Evolutionary conservation across 768 basidiomycete genomes (phyloP).

Genomic region (Hypholoma fasciculare): DNA sequence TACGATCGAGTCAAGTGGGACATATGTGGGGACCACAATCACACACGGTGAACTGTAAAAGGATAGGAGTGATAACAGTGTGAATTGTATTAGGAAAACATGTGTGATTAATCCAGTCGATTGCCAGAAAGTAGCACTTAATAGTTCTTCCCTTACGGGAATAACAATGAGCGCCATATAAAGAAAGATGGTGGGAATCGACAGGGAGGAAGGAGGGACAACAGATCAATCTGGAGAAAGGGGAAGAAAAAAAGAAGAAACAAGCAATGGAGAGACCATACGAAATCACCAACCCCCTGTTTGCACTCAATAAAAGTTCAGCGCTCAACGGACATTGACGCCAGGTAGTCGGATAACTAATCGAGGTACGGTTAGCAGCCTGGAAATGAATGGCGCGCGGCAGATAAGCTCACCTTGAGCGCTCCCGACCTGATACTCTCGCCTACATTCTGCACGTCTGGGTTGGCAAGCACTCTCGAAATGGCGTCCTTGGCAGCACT

Average conservation of each 20-base stretch:
- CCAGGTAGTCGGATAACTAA: slow-evolving; percentile 66
- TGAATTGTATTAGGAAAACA: too few relatives aligned
- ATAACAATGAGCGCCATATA: too few relatives aligned
- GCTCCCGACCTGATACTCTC: slow-evolving; percentile 81
- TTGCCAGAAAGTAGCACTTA: too few relatives aligned
- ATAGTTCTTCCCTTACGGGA: too few relatives aligned
- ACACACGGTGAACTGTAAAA: too few relatives aligned
- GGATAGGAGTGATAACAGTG: too few relatives aligned
- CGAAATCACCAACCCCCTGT: not conserved
- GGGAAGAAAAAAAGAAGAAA: not conserved
- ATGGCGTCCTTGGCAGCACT: slow-evolving; percentile 75
- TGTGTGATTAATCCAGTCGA: too few relatives aligned
- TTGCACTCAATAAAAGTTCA: not conserved
- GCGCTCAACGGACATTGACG: slow-evolving; percentile 53
- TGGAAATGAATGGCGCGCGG: not conserved
- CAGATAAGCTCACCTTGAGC: slow-evolving; percentile 57
- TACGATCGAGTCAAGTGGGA: too few relatives aligned
- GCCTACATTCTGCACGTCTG: slow-evolving; percentile 83
- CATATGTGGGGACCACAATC: too few relatives aligned
- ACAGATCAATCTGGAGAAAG: not conserved
- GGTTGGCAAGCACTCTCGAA: slow-evolving; percentile 72
- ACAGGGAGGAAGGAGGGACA: not conserved
- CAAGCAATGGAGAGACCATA: not conserved
- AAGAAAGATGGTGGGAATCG: not conserved
- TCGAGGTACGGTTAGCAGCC: not conserved